A percentile compares a stretch with the other conserved stretches of the same genome.
Evolutionary conservation across 768 basidiomycete genomes (phyloP).

Genomic region (Trametes coccinea): DNA sequence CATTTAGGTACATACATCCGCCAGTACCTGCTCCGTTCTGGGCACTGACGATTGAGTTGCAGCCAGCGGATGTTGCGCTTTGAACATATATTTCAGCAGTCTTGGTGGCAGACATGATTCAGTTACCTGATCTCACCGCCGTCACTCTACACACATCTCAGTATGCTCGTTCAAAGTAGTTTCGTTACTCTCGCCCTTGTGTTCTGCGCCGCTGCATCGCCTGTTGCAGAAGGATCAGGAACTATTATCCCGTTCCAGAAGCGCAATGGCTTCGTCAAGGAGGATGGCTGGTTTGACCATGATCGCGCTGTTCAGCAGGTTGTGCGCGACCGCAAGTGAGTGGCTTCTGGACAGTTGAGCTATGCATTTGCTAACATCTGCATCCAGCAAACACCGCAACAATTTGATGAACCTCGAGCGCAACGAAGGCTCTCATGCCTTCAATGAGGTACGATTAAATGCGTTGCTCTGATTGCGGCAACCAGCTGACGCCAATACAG

Average conservation of each 20-base stretch:
- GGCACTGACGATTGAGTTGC: neutral
- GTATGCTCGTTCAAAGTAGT: constrained; percentile 8
- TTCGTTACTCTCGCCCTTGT: constrained; percentile 8
- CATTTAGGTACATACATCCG: neutral
- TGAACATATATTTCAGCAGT: neutral
- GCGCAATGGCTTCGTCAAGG: constrained; percentile 9
- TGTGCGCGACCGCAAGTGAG: constrained; percentile 22
- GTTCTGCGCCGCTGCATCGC: constrained; percentile 2
- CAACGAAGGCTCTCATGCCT: constrained; percentile 15
- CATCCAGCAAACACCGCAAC: constrained; percentile 22
- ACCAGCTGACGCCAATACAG: neutral
- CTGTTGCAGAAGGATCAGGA: neutral
- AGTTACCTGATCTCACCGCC: neutral
- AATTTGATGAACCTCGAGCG: constrained; percentile 20
- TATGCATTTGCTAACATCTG: neutral
- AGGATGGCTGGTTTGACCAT: constrained; percentile 22
- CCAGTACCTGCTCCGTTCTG: neutral
- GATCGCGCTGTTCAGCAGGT: constrained; percentile 14
- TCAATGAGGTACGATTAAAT: constrained; percentile 10
- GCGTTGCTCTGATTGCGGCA: neutral
- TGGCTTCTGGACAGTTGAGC: neutral
- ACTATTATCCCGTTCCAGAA: constrained; percentile 16
- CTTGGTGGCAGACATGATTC: neutral
- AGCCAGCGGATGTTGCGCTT: constrained; percentile 1
- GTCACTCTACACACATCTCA: neutral